Base-by-base conservation (phyloP, 2,329 filamentous ascomycete species). In the Diaporthe vexans region DNA sequence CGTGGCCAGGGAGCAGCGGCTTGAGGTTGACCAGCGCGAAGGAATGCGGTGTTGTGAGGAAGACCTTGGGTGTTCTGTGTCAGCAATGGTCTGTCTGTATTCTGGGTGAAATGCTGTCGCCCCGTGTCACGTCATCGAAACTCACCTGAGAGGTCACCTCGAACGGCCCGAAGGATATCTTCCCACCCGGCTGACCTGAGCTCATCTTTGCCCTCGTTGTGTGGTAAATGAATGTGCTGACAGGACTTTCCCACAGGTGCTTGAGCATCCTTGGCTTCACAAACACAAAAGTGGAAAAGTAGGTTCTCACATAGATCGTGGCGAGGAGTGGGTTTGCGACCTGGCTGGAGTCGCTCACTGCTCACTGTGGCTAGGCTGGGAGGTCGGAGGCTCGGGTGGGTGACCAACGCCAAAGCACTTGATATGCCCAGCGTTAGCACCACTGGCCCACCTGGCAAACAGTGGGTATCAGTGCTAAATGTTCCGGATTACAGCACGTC, bases 11-110 rank as follows among this genome's bases (percentile, higher is more conserved):
- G 1, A 98, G 89, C 51, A 99, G 90, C 33, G 97, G 97, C 85
- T 98, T 98, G 82, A 98, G 91, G 85, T 99, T 99, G 74, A 98
- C 95, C 76, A 98, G 88, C 71, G 94, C 95, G 85, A 95, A 98
- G 78, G 93, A 94, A 79, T 93, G 88, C 0, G 90, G 88, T 1
- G 95, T 97, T 77, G 88, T 88, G 83, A 97, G 91, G 86, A 98
- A 98, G 86, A 98, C 94, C 94, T 98, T 78, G 40, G 56, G 2
- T 54, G 2, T 40, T 35, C 1, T 46, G 24, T 61, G 51, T 78
- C 57, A 73, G 68, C 63, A 33, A 33, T 33, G 7, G 17, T 40
- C 13, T 8, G 46, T 48, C 2, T 2, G 26, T 33, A 13, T 13
- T n/a, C 9, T 46, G 24, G 19, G 2, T 35, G 43, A 17, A 2